A percentile compares a stretch with the other conserved stretches of the same genome.
Conservation (phyloP, 805 yeast species). For the Barnettozyma populi region DNA sequence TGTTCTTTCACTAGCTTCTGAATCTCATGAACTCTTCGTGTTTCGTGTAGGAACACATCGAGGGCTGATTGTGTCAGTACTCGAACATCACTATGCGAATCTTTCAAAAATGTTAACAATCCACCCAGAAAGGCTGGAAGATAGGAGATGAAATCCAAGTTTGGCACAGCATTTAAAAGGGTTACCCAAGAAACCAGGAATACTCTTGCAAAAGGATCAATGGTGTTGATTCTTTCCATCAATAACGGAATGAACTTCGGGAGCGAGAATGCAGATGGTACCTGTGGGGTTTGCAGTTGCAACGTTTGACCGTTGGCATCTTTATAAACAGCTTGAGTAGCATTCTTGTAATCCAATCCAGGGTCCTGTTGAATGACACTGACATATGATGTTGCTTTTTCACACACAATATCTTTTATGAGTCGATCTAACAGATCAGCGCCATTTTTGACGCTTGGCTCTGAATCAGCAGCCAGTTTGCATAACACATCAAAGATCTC, state of each 20-base stretch:
- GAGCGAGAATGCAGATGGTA: slow-evolving; percentile 70
- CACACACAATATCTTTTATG: slow-evolving; percentile 91
- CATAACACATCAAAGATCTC: slow-evolving; percentile 93
- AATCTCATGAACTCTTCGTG: slow-evolving; percentile 68
- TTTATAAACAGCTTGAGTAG: slow-evolving; percentile 38
- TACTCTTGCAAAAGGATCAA: slow-evolving; percentile 88
- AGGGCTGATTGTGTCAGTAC: slow-evolving; percentile 77
- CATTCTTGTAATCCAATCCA: slow-evolving; percentile 32
- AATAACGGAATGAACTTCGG: slow-evolving; percentile 88
- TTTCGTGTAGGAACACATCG: slow-evolving; percentile 72
- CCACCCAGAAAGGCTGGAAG: slow-evolving; percentile 89
- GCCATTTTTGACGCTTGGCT: slow-evolving; percentile 87
- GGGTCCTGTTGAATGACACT: slow-evolving; percentile 57
- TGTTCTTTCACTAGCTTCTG: slow-evolving; percentile 43
- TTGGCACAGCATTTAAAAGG: slow-evolving; percentile 88
- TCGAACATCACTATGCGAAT: slow-evolving; percentile 81
- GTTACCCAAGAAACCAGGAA: slow-evolving; percentile 92
- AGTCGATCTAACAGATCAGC: slow-evolving; percentile 89
- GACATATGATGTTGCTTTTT: slow-evolving; percentile 84
- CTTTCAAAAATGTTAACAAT: slow-evolving; percentile 70
- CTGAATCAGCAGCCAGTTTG: slow-evolving; percentile 84
- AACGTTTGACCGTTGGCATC: slow-evolving; percentile 54
- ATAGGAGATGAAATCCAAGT: slow-evolving; percentile 78
- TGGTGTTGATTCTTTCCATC: slow-evolving; percentile 84
- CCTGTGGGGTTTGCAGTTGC: slow-evolving; percentile 56